These are phyloP conservation scores for Allomyces macrogynus DNA, from an alignment of 192 early-diverging fungal genomes.

Conservation along the genomic window DNA sequence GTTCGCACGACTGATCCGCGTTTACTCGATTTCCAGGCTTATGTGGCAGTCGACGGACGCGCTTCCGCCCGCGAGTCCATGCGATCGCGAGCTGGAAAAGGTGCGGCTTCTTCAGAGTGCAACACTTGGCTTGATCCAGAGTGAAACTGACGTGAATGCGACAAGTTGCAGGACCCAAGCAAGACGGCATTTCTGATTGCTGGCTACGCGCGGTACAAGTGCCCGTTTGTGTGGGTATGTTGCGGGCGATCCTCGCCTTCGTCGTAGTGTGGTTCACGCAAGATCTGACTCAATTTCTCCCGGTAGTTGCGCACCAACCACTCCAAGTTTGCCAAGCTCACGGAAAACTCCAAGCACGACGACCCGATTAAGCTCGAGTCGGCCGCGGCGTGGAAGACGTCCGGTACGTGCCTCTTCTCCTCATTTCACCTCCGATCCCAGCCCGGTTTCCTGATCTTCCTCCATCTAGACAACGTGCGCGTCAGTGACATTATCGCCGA, in stretches of 20 bases:
- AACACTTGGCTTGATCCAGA: neutral
- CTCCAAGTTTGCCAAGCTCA: slow-evolving; percentile 22
- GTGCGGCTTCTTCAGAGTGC: no score
- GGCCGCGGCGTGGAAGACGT: slow-evolving; percentile 38
- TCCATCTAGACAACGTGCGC: slow-evolving; percentile 1
- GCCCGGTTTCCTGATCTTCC: slow-evolving; percentile 8
- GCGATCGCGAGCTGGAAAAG: slow-evolving; percentile 2
- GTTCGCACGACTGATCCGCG: no score
- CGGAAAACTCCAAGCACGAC: slow-evolving; percentile 27
- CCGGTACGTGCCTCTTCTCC: slow-evolving; percentile 8
- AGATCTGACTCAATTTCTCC: neutral
- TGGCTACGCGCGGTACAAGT: slow-evolving; percentile 46
- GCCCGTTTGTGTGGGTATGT: slow-evolving; percentile 51
- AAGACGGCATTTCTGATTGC: slow-evolving; percentile 40
- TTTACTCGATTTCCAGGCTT: neutral
- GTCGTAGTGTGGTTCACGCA: neutral
- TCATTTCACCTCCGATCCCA: neutral
- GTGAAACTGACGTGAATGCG: neutral
- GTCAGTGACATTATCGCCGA: slow-evolving; percentile 45
- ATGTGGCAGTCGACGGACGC: neutral
- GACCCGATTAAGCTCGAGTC: slow-evolving; percentile 40
- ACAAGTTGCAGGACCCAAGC: slow-evolving; percentile 17
- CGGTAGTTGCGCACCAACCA: slow-evolving; percentile 34
- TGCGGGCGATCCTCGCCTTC: neutral
- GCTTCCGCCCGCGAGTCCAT: slow-evolving; percentile 3